phyloP scores from a whole-genome alignment of 1,284 basidiomycete genomes.

The Lentinula novae-zelandiae region DNA sequence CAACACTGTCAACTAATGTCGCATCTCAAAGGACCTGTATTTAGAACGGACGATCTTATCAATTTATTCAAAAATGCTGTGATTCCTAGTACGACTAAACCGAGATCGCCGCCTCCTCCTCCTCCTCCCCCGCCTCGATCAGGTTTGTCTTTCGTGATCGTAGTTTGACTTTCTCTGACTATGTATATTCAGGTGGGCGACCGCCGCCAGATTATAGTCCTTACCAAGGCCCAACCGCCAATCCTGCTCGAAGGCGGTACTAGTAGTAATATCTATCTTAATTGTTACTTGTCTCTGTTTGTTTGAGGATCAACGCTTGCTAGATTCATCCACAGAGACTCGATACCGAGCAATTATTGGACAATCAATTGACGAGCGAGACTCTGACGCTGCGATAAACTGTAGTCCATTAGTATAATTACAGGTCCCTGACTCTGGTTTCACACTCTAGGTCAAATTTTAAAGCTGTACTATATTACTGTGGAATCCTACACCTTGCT shows the following conservation, averaged over 20 bases:
- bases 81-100: constrained; percentile 56
- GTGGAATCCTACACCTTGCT: no score
- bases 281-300: background rate
- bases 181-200: constrained; percentile 38
- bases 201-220: constrained; percentile 71
- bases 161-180: constrained; percentile 1
- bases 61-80: constrained; percentile 73
- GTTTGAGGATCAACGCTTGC: background rate
- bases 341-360: background rate
- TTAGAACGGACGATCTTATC: constrained; percentile 84
- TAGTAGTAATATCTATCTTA: constrained; percentile 15
- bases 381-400: background rate
- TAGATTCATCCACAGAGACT: background rate
- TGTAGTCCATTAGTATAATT: background rate
- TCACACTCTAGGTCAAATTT: background rate
- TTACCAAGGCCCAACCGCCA: constrained; percentile 53
- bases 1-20: constrained; percentile 14
- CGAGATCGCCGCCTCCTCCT: constrained; percentile 33
- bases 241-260: constrained; percentile 25
- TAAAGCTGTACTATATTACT: background rate
- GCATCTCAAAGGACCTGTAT: constrained; percentile 66
- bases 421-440: background rate
- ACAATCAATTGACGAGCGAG: background rate
- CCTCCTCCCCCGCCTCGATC: constrained; percentile 46
- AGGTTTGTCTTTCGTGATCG: constrained; percentile 4